Percentiles rank a stretch among this genome's conserved stretches.
Conservation (phyloP, 139 green algal genomes). For the Penium margaritaceum region DNA sequence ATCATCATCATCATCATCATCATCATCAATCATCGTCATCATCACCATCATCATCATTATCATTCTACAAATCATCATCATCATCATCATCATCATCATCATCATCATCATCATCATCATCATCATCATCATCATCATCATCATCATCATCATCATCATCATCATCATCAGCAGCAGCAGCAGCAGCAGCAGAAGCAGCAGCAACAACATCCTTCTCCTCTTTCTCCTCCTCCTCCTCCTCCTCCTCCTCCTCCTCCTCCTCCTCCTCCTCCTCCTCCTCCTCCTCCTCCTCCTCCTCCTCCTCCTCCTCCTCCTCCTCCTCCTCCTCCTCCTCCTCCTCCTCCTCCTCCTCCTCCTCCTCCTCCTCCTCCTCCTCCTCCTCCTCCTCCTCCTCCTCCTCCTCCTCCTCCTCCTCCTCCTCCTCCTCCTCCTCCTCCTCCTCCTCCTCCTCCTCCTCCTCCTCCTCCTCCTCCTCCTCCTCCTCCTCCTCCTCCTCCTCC, state of each 20-base stretch:
- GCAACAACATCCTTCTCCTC: background rate
- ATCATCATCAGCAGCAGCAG: slow-evolving; percentile 1
- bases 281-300: background rate
- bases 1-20: slow-evolving; percentile 13
- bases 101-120: slow-evolving; percentile 5
- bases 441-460: background rate
- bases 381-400: background rate
- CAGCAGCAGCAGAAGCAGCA: too few species aligned
- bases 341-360: background rate
- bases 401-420: background rate
- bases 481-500: background rate
- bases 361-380: background rate
- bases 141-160: slow-evolving; percentile 13
- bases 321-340: background rate
- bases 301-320: background rate
- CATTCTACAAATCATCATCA: slow-evolving; percentile 1
- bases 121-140: slow-evolving; percentile 10
- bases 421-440: background rate
- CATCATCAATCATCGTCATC: slow-evolving; percentile 7
- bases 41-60: slow-evolving; percentile 10
- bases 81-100: slow-evolving; percentile 7
- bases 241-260: background rate
- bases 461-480: background rate
- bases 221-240: background rate
- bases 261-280: background rate